Conservation (phyloP, 371 early-diverging fungal species). For the Sporodiniella umbellata region DNA sequence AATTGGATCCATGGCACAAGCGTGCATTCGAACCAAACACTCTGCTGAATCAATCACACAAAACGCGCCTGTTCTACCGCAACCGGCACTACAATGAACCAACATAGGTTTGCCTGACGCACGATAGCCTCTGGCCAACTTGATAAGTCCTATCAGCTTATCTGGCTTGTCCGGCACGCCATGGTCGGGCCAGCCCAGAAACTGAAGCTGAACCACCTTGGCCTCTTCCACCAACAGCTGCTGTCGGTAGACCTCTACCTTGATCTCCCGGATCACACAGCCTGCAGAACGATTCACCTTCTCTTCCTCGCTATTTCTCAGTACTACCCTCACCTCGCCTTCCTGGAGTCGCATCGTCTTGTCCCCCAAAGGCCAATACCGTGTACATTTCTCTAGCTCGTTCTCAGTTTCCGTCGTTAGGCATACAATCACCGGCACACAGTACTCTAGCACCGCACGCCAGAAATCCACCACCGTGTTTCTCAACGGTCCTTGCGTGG, state of each 20-base stretch:
- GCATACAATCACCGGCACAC: constrained; percentile 76
- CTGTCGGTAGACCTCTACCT: constrained; percentile 10
- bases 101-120: constrained; percentile 44
- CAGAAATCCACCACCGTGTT: constrained; percentile 87
- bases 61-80: constrained; percentile 97
- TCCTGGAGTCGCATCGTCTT: constrained; percentile 1
- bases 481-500: constrained; percentile 89
- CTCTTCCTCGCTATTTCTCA: constrained; percentile 9
- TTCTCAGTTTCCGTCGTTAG: constrained; percentile 77
- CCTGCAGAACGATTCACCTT: constrained; percentile 3
- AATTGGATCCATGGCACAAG: constrained; percentile 55
- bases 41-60: constrained; percentile 47
- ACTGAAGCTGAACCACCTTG: constrained; percentile 73
- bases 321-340: constrained; percentile 2
- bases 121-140: constrained; percentile 30
- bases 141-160: constrained; percentile 41
- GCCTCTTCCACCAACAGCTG: constrained; percentile 12
- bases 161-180: constrained; percentile 59
- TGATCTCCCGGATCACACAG: constrained; percentile 9
- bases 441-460: constrained; percentile 83
- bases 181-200: constrained; percentile 89
- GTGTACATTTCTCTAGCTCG: constrained; percentile 64
- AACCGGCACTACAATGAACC: constrained; percentile 92
- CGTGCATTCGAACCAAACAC: not conserved
- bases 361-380: constrained; percentile 67